These are phyloP conservation scores for Trichoderma guizhouense DNA, from an alignment of 2,329 filamentous ascomycete genomes.

Conservation along the genomic window DNA sequence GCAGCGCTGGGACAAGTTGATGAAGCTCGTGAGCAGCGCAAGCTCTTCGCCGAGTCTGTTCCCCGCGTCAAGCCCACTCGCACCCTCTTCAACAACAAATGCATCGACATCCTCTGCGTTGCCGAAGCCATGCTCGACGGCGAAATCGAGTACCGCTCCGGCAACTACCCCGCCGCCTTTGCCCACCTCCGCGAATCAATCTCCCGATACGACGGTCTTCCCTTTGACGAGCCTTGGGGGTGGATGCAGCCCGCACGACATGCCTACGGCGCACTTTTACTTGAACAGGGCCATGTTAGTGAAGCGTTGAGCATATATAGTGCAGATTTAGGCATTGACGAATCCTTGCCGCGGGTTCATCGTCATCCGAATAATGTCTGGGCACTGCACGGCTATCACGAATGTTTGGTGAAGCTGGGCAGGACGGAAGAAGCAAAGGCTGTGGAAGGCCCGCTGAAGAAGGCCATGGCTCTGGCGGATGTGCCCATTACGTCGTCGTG, in stretches of 20 bases:
- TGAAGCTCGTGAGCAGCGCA: slow-evolving; percentile 52
- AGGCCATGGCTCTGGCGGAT: slow-evolving; percentile 56
- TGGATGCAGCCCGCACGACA: slow-evolving; percentile 76
- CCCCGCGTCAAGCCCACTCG: slow-evolving; percentile 54
- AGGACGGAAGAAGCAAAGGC: slow-evolving; percentile 38
- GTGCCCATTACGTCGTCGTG: slow-evolving; percentile 46
- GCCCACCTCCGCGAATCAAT: slow-evolving; percentile 55
- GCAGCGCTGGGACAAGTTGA: slow-evolving; percentile 55
- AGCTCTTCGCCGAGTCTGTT: slow-evolving; percentile 49
- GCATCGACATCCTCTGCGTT: slow-evolving; percentile 57
- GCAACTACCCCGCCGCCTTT: slow-evolving; percentile 58
- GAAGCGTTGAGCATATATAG: slow-evolving; percentile 56
- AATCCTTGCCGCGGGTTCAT: slow-evolving; percentile 59
- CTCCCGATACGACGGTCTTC: slow-evolving; percentile 57
- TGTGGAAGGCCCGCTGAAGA: slow-evolving; percentile 42
- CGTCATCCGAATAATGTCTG: slow-evolving; percentile 73
- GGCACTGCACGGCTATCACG: slow-evolving; percentile 70
- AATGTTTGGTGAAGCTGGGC: slow-evolving; percentile 58
- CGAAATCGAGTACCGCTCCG: slow-evolving; percentile 67
- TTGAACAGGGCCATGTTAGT: slow-evolving; percentile 61
- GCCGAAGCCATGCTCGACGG: slow-evolving; percentile 68
- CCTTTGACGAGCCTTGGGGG: slow-evolving; percentile 73
- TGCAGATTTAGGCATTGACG: slow-evolving; percentile 58
- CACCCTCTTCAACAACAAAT: slow-evolving; percentile 45
- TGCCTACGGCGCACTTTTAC: slow-evolving; percentile 64